phyloP scores from a whole-genome alignment of 768 basidiomycete species.

The Trametes cinnabarina region DNA sequence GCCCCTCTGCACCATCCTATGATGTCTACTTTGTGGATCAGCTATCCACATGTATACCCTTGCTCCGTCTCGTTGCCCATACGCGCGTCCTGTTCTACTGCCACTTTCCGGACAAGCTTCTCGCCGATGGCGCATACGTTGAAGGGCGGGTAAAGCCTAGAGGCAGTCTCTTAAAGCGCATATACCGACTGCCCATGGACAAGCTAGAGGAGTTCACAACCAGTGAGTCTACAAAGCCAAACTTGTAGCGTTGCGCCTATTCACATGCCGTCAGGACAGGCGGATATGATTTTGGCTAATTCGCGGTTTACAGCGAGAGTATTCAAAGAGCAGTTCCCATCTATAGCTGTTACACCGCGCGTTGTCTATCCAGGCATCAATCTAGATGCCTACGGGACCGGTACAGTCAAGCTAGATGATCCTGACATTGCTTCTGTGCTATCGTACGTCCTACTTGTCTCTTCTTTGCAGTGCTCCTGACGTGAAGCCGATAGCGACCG shows the following conservation, averaged over 20 bases:
- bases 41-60: constrained; percentile 86
- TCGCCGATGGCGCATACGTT: constrained; percentile 67
- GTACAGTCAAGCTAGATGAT: constrained; percentile 38
- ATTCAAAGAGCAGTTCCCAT: constrained; percentile 71
- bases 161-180: constrained; percentile 54
- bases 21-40: constrained; percentile 96
- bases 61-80: constrained; percentile 62
- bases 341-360: constrained; percentile 56
- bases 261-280: constrained; percentile 56
- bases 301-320: constrained; percentile 87
- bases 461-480: neutral
- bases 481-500: constrained; percentile 39
- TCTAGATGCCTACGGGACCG: constrained; percentile 60
- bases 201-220: constrained; percentile 88
- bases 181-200: constrained; percentile 91
- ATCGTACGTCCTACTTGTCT: constrained; percentile 47
- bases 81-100: constrained; percentile 96
- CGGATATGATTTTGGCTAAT: constrained; percentile 89
- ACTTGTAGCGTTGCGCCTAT: neutral
- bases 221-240: constrained; percentile 44
- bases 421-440: constrained; percentile 52
- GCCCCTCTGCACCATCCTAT: constrained; percentile 45
- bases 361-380: constrained; percentile 99
- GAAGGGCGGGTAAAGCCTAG: constrained; percentile 48
- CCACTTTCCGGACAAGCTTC: constrained; percentile 95